Base-by-base conservation (phyloP, 2,329 filamentous ascomycete genomes). In the Aspergillus proliferans region DNA sequence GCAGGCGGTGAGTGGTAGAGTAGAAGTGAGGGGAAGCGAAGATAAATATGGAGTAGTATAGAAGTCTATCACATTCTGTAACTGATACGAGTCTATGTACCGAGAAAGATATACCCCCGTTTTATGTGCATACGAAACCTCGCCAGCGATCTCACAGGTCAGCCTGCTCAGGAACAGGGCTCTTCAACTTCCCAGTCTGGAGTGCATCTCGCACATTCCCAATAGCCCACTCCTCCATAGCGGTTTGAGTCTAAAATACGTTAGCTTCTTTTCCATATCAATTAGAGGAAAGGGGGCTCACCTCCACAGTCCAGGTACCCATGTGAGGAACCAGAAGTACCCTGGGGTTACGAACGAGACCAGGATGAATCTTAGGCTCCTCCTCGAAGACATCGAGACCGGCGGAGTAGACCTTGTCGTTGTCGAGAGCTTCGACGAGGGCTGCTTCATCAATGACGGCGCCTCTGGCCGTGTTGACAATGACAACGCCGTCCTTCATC, bases 321-420 rank as follows among this genome's bases (percentile, higher is more conserved):
- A 94, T 87, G 67, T 94, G 89, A 46, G 89, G 89, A 33, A 94
- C 71, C 24, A 95, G 75, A 59, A 92, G 75, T 19, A 88, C 87
- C 57, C 82, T 79, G 2, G 81, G 81, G 62, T 92, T 91, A 14
- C 73, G 71, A 12, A 91, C 58, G 39, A 94, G 73, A 1, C 85
- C 86, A 0, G 83, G 83, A 61, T 93, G 87, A 24, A 94, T 73
- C 50, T 80, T 76, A 0, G 89, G 89, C 68, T 94, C 88, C 34
- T 90, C 76, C 64, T 94, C 88, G 62, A 84, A 94, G 45, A 94
- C 88, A 64, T 94, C 88, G 4, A 94, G 76, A 1, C 88, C 88
- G 12, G 76, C 84, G 9, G 82, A 85, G 55, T 78, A 77, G 39
- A 94, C 86, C 50, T 82, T 80, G 6, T 88, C 87, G 14, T 72